Evolutionary conservation across 345 rosid genomes (phyloP).

Genomic region (Conringia planisiliqua): DNA sequence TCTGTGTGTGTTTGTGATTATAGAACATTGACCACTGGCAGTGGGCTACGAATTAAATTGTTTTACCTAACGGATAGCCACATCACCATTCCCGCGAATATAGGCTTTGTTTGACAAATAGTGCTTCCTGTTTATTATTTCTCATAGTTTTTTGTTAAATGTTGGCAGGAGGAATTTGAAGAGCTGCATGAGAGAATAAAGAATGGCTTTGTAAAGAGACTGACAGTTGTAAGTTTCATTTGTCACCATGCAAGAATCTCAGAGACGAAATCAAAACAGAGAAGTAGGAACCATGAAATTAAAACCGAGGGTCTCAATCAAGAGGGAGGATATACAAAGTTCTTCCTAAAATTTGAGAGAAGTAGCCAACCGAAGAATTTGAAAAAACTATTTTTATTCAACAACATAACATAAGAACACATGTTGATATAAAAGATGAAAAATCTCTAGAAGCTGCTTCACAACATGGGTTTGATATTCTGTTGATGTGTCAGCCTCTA

Average conservation of each 20-base stretch:
- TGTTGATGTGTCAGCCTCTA: no score
- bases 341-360: neutral
- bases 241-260: neutral
- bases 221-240: slow-evolving; percentile 57
- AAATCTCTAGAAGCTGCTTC: no score
- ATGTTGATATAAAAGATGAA: no score
- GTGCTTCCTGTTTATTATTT: neutral
- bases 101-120: neutral
- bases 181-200: slow-evolving; percentile 57
- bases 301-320: neutral
- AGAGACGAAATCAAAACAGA: neutral
- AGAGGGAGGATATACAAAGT: neutral
- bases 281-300: neutral
- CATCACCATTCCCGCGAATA: neutral
- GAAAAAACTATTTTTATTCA: no score
- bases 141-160: slow-evolving; percentile 6
- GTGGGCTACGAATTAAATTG: neutral
- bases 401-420: no score
- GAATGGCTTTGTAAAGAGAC: slow-evolving; percentile 55
- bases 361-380: neutral
- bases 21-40: neutral
- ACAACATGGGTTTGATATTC: no score
- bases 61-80: neutral
- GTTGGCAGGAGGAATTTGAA: slow-evolving; percentile 74
- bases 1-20: neutral